These are phyloP conservation scores for Epichloe hybrida DNA, from an alignment of 2,329 filamentous ascomycete genomes.

Conservation along the genomic window DNA sequence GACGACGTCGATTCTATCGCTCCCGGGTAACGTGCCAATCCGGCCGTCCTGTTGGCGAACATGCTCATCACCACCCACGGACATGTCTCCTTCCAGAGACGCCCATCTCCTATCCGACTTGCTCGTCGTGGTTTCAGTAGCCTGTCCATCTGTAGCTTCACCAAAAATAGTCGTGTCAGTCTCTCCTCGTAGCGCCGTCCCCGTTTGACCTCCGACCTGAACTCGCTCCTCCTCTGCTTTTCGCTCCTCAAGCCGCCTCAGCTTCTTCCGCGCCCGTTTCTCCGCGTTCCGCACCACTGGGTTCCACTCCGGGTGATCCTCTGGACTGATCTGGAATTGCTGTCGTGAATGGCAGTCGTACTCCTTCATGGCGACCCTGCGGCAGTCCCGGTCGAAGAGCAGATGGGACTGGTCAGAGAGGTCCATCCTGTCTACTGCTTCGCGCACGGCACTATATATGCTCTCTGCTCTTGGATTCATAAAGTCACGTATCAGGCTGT, in stretches of 20 bases:
- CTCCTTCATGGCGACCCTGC: background rate
- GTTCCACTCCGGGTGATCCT: conserved; percentile 1
- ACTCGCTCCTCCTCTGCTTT: background rate
- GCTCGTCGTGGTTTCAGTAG: background rate
- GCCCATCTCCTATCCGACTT: no score
- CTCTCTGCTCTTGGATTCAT: conserved; percentile 1
- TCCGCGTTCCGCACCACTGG: background rate
- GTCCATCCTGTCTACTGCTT: background rate
- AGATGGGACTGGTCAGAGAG: background rate
- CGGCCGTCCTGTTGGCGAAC: no score
- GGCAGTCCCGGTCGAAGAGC: background rate
- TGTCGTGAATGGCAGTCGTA: background rate
- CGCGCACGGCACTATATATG: conserved; percentile 1
- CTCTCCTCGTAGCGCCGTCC: background rate
- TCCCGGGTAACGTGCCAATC: no score
- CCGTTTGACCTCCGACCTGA: background rate
- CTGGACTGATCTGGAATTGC: background rate
- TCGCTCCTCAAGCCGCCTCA: background rate
- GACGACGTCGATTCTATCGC: no score
- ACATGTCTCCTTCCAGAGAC: no score
- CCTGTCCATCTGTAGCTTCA: background rate
- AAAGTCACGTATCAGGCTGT: conserved; percentile 4
- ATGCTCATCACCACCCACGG: no score
- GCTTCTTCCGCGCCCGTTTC: conserved; percentile 2
- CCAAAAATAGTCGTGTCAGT: background rate